Conservation (phyloP, 2,329 filamentous ascomycete genomes). For the Graphilbum sp. region DNA sequence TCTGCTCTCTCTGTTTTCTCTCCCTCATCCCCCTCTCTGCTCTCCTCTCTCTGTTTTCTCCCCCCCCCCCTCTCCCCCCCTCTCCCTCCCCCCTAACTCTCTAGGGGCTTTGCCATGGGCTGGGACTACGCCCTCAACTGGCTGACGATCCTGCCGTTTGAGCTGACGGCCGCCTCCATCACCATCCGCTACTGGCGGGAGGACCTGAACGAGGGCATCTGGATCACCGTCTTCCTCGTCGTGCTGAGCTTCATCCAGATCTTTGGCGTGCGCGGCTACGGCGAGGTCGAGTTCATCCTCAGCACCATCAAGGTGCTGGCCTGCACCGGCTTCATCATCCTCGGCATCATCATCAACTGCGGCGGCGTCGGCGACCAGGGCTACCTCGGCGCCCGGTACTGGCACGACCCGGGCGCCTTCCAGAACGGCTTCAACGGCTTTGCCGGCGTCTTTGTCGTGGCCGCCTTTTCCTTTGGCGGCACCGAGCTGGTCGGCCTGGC, state of each 20-base stretch:
- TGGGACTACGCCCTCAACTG: slow-evolving; percentile 36
- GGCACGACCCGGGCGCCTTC: slow-evolving; percentile 40
- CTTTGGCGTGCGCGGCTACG: slow-evolving; percentile 41
- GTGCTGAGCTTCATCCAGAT: slow-evolving; percentile 33
- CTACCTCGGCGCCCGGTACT: slow-evolving; percentile 45
- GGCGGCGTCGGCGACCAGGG: slow-evolving; percentile 38
- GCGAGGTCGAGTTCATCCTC: slow-evolving; percentile 42
- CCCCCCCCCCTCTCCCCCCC: neutral
- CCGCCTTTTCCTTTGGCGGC: slow-evolving; percentile 33
- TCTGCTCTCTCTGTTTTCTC: neutral
- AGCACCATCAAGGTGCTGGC: slow-evolving; percentile 40
- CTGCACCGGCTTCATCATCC: slow-evolving; percentile 46
- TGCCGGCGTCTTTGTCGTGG: slow-evolving; percentile 32
- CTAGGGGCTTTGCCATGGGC: slow-evolving; percentile 33
- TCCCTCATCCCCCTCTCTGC: neutral
- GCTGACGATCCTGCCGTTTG: slow-evolving; percentile 33
- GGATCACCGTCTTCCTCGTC: slow-evolving; percentile 39
- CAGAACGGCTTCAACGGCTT: slow-evolving; percentile 33
- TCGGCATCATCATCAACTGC: slow-evolving; percentile 42
- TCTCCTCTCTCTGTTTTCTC: too few relatives aligned
- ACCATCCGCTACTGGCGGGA: slow-evolving; percentile 37
- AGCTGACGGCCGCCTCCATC: slow-evolving; percentile 35
- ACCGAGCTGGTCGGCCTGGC: slow-evolving; percentile 36
- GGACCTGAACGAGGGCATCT: slow-evolving; percentile 33
- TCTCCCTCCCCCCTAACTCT: neutral